Evolutionary conservation across 139 green algal genomes (phyloP).

Genomic region (Picochlorum sp.): DNA sequence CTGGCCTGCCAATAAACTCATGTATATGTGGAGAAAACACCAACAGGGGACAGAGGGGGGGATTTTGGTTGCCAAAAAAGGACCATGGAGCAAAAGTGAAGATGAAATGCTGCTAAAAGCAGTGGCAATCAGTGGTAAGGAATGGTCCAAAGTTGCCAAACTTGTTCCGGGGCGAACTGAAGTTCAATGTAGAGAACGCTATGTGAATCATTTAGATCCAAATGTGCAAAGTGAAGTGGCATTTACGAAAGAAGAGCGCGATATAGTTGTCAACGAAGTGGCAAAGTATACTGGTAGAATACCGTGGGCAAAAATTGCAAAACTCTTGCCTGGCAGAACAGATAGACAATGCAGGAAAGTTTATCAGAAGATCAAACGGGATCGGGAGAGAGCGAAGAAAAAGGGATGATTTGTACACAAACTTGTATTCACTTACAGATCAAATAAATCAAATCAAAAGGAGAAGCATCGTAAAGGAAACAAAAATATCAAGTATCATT

Average conservation of each 20-base stretch:
- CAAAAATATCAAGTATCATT: slow-evolving; percentile 1
- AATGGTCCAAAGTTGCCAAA: slow-evolving; percentile 25
- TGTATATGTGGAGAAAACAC: slow-evolving; percentile 30
- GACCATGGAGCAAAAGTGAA: slow-evolving; percentile 20
- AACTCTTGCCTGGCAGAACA: slow-evolving; percentile 18
- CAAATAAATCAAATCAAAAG: slow-evolving; percentile 3
- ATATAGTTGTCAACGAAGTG: background rate
- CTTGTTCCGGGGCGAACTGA: slow-evolving; percentile 28
- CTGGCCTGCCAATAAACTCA: slow-evolving; percentile 17
- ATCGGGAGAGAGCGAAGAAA: background rate
- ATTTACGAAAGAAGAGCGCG: slow-evolving; percentile 1
- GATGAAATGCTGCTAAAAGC: slow-evolving; percentile 20
- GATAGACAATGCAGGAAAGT: slow-evolving; percentile 19
- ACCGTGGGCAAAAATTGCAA: slow-evolving; percentile 24
- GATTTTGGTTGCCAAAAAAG: background rate
- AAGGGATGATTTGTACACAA: background rate
- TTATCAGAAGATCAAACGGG: background rate
- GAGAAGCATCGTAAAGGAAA: slow-evolving; percentile 3
- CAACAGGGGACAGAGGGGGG: slow-evolving; percentile 5
- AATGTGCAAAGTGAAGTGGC: slow-evolving; percentile 3
- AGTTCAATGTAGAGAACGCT: slow-evolving; percentile 22
- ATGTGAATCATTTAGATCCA: slow-evolving; percentile 28
- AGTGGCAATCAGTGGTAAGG: slow-evolving; percentile 22
- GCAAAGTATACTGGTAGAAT: slow-evolving; percentile 10
- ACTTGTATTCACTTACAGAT: background rate